These are phyloP conservation scores for Colletotrichum echinochloae DNA, from an alignment of 2,329 filamentous ascomycete species.

Conservation along the genomic window DNA sequence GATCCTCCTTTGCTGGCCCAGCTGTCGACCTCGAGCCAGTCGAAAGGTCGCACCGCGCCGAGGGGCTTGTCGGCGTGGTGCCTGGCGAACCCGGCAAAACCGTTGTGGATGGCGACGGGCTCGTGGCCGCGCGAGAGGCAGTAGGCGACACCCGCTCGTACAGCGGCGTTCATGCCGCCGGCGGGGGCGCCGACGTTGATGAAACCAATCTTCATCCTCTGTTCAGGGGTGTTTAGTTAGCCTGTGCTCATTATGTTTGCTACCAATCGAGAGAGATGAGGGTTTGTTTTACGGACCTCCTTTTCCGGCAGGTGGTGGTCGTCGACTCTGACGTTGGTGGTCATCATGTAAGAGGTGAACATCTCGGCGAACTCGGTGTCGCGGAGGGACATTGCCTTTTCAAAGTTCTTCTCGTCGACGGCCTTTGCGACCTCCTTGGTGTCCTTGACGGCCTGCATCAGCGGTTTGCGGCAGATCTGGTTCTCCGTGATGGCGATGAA, in stretches of 20 bases:
- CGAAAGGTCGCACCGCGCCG: conserved; percentile 85
- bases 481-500: conserved; percentile 98
- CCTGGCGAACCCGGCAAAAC: conserved; percentile 91
- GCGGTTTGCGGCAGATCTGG: conserved; percentile 90
- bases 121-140: conserved; percentile 93
- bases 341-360: conserved; percentile 90
- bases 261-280: too few species aligned
- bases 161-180: conserved; percentile 98
- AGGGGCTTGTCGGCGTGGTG: conserved; percentile 88
- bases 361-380: conserved; percentile 96
- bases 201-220: conserved; percentile 94
- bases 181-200: conserved; percentile 97
- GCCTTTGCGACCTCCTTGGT: conserved; percentile 87
- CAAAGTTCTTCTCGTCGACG: conserved; percentile 88
- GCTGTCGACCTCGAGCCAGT: conserved; percentile 93
- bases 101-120: conserved; percentile 93
- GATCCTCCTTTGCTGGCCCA: conserved; percentile 98
- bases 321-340: conserved; percentile 83
- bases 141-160: conserved; percentile 92
- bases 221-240: conserved; percentile 48
- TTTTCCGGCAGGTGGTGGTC: conserved; percentile 74
- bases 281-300: conserved; percentile 74
- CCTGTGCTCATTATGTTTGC: conserved; percentile 13
- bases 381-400: conserved; percentile 85
- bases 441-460: conserved; percentile 88